A percentile compares a stretch with the other conserved stretches of the same genome.
phyloP scores from a whole-genome alignment of 2,329 filamentous ascomycete species.

The Pseudogymnoascus sp. region DNA sequence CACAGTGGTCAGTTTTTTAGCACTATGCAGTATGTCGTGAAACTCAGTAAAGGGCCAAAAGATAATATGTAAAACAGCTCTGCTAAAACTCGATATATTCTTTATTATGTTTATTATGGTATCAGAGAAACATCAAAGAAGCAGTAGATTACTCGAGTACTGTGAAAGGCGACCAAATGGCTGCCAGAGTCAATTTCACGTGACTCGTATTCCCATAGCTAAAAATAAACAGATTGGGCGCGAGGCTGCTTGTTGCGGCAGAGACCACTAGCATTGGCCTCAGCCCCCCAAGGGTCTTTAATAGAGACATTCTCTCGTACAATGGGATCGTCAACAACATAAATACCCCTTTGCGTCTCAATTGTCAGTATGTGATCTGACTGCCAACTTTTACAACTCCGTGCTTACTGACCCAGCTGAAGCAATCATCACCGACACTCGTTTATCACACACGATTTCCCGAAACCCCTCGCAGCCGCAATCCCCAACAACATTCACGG shows the following conservation, averaged over 20 bases:
- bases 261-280: slow-evolving; percentile 7
- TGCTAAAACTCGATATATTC: background rate
- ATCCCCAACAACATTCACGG: background rate
- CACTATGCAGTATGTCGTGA: background rate
- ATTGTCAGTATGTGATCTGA: background rate
- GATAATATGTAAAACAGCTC: background rate
- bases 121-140: too few species aligned
- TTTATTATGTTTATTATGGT: too few species aligned
- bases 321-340: background rate
- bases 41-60: background rate
- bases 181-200: background rate
- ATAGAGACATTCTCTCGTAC: background rate
- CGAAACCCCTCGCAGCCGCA: background rate
- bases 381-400: background rate
- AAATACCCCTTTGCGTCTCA: background rate
- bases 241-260: slow-evolving; percentile 5
- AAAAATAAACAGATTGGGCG: slow-evolving; percentile 5
- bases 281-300: slow-evolving; percentile 2
- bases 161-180: background rate
- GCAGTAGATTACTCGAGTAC: too few species aligned
- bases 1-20: background rate
- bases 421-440: background rate
- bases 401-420: background rate
- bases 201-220: slow-evolving; percentile 1
- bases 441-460: background rate